phyloP scores from a whole-genome alignment of 495 filamentous ascomycete species.

The Cudoniella acicularis region DNA sequence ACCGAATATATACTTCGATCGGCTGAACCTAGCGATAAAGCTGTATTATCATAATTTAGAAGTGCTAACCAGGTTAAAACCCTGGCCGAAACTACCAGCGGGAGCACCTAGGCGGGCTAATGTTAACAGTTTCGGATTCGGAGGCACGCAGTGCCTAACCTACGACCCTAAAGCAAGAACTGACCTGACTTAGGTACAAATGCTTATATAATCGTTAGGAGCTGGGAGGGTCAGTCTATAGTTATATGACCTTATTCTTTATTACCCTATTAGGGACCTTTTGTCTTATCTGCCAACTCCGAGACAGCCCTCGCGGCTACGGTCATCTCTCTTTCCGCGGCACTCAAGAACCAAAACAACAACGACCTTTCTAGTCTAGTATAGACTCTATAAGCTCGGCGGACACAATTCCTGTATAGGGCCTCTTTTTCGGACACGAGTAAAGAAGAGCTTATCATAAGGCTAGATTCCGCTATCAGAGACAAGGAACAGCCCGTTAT shows the following conservation, averaged over 20 bases:
- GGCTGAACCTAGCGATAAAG: conserved; percentile 44
- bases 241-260: not conserved
- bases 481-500: not conserved
- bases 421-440: not conserved
- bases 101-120: conserved; percentile 48
- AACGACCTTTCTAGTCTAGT: conserved; percentile 1
- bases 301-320: not conserved
- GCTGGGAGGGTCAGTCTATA: conserved; percentile 1
- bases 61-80: conserved; percentile 32
- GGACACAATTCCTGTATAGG: not conserved
- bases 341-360: not conserved
- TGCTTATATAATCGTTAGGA: conserved; percentile 37
- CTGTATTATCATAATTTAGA: conserved; percentile 37
- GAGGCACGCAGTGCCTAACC: no score
- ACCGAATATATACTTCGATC: conserved; percentile 51
- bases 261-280: not conserved
- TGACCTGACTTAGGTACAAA: no score
- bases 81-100: conserved; percentile 38
- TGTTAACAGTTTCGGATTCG: conserved; percentile 57
- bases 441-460: not conserved
- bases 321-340: not conserved
- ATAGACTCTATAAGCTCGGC: conserved; percentile 4
- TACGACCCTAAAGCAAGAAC: no score
- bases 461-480: not conserved
- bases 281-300: conserved; percentile 7